These are phyloP conservation scores for Taiozyma sp. DNA, from an alignment of 1,139 yeast species.

Conservation along the genomic window DNA sequence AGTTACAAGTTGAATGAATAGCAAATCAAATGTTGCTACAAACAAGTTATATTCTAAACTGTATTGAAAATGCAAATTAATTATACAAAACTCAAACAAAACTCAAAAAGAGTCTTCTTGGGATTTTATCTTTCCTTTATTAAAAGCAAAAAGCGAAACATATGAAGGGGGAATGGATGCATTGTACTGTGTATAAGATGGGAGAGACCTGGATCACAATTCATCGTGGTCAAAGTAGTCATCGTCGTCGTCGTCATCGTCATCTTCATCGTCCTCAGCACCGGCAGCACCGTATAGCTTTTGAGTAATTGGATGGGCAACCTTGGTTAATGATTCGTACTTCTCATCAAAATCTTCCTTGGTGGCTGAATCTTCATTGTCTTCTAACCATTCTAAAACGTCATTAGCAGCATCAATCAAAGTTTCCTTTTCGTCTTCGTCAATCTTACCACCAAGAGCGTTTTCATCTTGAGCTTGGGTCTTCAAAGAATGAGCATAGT, in stretches of 20 bases:
- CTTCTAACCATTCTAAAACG: slow-evolving; percentile 77
- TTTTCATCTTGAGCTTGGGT: slow-evolving; percentile 66
- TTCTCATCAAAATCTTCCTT: slow-evolving; percentile 94
- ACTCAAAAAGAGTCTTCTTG: no score
- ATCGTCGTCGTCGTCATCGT: slow-evolving; percentile 59
- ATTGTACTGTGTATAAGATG: background rate
- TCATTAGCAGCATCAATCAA: slow-evolving; percentile 85
- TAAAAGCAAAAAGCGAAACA: background rate
- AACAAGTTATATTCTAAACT: background rate
- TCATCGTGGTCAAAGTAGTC: slow-evolving; percentile 65
- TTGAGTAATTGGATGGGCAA: slow-evolving; percentile 90
- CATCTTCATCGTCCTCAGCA: slow-evolving; percentile 40
- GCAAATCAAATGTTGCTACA: background rate
- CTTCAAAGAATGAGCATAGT: slow-evolving; percentile 80
- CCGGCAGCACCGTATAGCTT: slow-evolving; percentile 74
- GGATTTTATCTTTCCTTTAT: background rate
- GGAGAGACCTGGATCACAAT: slow-evolving; percentile 32
- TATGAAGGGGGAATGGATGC: background rate
- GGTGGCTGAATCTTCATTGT: slow-evolving; percentile 81
- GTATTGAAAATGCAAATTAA: background rate
- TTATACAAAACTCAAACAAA: background rate
- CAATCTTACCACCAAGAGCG: slow-evolving; percentile 64
- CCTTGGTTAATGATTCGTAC: slow-evolving; percentile 75
- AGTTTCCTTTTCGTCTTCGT: slow-evolving; percentile 89
- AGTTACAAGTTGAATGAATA: slow-evolving; percentile 44